Evolutionary conservation across 2,329 filamentous ascomycete genomes (phyloP).

Genomic region (Claviceps capensis): DNA sequence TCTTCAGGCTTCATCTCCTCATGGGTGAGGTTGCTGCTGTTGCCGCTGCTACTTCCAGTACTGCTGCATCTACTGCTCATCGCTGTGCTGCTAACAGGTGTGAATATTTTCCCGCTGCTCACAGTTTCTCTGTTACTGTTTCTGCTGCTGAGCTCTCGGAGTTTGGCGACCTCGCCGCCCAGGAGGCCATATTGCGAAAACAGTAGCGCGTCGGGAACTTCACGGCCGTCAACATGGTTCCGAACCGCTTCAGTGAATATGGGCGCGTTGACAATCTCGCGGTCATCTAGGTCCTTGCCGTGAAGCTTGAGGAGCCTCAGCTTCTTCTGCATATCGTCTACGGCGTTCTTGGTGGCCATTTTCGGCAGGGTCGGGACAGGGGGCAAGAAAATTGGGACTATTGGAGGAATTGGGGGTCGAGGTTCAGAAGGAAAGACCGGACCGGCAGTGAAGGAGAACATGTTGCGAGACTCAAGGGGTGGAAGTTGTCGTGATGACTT

Average conservation of each 20-base stretch:
- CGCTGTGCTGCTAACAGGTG: too few relatives aligned
- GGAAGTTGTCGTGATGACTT: too few relatives aligned
- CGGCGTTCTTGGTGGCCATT: not conserved
- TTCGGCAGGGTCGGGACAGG: not conserved
- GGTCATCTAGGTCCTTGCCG: conserved; percentile 1
- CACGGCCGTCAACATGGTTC: not conserved
- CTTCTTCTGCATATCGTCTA: not conserved
- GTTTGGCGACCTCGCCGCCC: conserved; percentile 3
- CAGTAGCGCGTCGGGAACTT: not conserved
- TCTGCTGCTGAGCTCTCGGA: not conserved
- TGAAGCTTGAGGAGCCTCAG: conserved; percentile 1
- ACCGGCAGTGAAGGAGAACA: too few relatives aligned
- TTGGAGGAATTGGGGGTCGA: too few relatives aligned
- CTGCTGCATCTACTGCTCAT: too few relatives aligned
- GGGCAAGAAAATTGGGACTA: not conserved
- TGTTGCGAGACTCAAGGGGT: too few relatives aligned
- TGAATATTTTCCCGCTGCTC: too few relatives aligned
- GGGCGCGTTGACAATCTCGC: conserved; percentile 7
- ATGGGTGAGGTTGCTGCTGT: not conserved
- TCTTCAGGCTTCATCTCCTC: not conserved
- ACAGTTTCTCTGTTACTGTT: not conserved
- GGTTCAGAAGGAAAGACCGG: too few relatives aligned
- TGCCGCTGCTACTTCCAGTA: not conserved
- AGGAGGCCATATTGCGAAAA: conserved; percentile 12
- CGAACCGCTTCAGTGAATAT: conserved; percentile 10